These are phyloP conservation scores for Wakefieldia striispora DNA, from an alignment of 768 basidiomycete species.

Conservation along the genomic window DNA sequence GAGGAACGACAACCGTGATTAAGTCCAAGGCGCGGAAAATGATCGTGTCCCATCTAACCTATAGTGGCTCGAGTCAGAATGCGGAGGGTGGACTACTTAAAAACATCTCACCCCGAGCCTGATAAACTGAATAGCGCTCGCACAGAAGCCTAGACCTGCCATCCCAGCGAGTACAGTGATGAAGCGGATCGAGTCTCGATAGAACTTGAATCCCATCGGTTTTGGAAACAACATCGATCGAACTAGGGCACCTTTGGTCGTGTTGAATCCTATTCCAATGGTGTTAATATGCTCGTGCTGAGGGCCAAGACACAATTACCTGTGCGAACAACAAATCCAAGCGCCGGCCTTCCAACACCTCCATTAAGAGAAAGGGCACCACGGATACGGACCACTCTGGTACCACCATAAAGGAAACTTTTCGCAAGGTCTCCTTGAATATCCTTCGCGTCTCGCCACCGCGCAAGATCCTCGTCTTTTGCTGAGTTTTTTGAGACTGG, in stretches of 20 bases:
- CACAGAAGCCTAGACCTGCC: constrained; percentile 87
- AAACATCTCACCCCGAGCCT: constrained; percentile 65
- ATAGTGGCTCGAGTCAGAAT: constrained; percentile 1
- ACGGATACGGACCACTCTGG: constrained; percentile 84
- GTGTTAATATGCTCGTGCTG: constrained; percentile 4
- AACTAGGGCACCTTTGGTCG: constrained; percentile 94
- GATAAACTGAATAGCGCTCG: constrained; percentile 89
- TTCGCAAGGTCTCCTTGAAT: constrained; percentile 63
- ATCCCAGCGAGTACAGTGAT: constrained; percentile 91
- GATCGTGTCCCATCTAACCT: constrained; percentile 92
- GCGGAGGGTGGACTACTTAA: neutral
- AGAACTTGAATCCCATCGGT: constrained; percentile 98
- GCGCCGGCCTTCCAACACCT: constrained; percentile 55
- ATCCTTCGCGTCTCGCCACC: constrained; percentile 68
- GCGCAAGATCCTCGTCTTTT: constrained; percentile 71
- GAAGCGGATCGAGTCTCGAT: constrained; percentile 87
- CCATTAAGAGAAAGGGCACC: constrained; percentile 55
- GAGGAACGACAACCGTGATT: constrained; percentile 96
- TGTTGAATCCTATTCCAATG: constrained; percentile 76
- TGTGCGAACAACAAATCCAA: constrained; percentile 84
- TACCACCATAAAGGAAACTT: constrained; percentile 87
- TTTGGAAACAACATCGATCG: constrained; percentile 99
- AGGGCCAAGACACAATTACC: constrained; percentile 43
- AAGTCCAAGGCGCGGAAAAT: constrained; percentile 89
- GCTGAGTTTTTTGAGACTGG: constrained; percentile 90